These are phyloP conservation scores for Debaryomycetaceae sp. DNA, from an alignment of 1,139 yeast genomes.

Conservation along the genomic window DNA sequence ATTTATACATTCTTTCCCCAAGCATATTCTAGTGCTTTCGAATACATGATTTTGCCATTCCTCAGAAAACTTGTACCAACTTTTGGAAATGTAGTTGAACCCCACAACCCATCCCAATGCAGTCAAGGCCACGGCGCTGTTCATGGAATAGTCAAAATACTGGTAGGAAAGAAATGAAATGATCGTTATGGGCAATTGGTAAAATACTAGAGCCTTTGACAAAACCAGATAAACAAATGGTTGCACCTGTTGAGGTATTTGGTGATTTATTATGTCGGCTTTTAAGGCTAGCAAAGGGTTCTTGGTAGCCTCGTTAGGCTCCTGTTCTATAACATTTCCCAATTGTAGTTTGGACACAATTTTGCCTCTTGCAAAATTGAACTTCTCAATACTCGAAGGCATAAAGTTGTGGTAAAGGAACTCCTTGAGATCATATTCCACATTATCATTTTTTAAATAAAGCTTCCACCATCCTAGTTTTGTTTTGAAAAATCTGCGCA, in stretches of 20 bases:
- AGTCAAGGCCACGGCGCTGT: conserved; percentile 33
- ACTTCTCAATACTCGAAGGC: conserved; percentile 38
- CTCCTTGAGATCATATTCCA: conserved; percentile 44
- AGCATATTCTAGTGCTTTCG: conserved; percentile 33
- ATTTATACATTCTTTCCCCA: conserved; percentile 38
- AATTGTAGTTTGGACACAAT: conserved; percentile 27
- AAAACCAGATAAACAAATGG: conserved; percentile 33
- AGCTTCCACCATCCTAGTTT: conserved; percentile 44
- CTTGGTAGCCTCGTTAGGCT: conserved; percentile 4
- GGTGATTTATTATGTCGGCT: conserved; percentile 22
- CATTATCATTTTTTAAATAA: conserved; percentile 43
- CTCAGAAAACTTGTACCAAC: conserved; percentile 30
- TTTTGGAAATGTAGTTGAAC: conserved; percentile 39
- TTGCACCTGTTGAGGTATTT: conserved; percentile 33
- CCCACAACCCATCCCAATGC: conserved; percentile 44
- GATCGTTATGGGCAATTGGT: conserved; percentile 39
- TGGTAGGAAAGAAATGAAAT: conserved; percentile 31
- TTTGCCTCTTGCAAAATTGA: conserved; percentile 37
- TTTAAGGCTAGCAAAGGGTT: conserved; percentile 37
- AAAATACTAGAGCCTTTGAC: conserved; percentile 29
- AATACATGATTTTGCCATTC: conserved; percentile 29
- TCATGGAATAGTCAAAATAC: conserved; percentile 31
- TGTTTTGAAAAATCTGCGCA: conserved; percentile 25
- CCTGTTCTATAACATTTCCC: conserved; percentile 18
- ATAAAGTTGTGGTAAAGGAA: conserved; percentile 33